phyloP scores from a whole-genome alignment of 2,329 filamentous ascomycete species.

The Phaeosphaeriaceae sp. region DNA sequence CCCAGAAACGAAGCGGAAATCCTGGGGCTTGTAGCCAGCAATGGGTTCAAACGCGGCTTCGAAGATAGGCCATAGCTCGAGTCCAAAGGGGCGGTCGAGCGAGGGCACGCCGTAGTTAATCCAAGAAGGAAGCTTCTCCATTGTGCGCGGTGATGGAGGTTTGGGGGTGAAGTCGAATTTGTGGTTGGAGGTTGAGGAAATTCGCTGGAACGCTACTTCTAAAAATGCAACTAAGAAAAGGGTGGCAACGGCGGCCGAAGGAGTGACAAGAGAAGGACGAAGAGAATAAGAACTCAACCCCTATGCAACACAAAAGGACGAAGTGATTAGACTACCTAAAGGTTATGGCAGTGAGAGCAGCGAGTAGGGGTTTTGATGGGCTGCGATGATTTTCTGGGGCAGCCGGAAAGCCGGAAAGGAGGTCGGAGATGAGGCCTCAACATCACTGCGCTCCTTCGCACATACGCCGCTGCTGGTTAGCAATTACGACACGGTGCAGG shows the following conservation, averaged over 20 bases:
- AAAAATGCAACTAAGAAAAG: slow-evolving; percentile 7
- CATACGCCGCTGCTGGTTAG: slow-evolving; percentile 24
- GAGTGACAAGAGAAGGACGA: slow-evolving; percentile 40
- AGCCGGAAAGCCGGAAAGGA: slow-evolving; percentile 43
- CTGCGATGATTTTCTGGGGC: slow-evolving; percentile 33
- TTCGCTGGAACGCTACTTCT: not conserved
- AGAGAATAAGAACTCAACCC: slow-evolving; percentile 21
- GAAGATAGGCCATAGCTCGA: slow-evolving; percentile 94
- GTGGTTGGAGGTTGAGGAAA: slow-evolving; percentile 6
- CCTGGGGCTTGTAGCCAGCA: slow-evolving; percentile 80
- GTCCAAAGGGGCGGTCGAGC: slow-evolving; percentile 88
- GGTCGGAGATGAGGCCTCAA: slow-evolving; percentile 45
- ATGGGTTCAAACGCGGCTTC: slow-evolving; percentile 80
- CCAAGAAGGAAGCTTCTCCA: slow-evolving; percentile 60
- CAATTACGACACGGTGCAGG: slow-evolving; percentile 25
- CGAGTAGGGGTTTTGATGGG: slow-evolving; percentile 27
- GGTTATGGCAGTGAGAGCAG: slow-evolving; percentile 10
- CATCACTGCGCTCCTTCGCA: slow-evolving; percentile 36
- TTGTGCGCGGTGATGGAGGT: slow-evolving; percentile 37
- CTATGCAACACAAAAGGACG: slow-evolving; percentile 24
- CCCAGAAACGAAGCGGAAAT: slow-evolving; percentile 84
- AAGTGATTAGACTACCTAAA: slow-evolving; percentile 14
- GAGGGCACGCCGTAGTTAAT: slow-evolving; percentile 68
- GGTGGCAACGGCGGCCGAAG: slow-evolving; percentile 38
- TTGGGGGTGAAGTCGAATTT: not conserved